Evolutionary conservation across 495 filamentous ascomycete genomes (phyloP).

Genomic region (Tuber brumale): DNA sequence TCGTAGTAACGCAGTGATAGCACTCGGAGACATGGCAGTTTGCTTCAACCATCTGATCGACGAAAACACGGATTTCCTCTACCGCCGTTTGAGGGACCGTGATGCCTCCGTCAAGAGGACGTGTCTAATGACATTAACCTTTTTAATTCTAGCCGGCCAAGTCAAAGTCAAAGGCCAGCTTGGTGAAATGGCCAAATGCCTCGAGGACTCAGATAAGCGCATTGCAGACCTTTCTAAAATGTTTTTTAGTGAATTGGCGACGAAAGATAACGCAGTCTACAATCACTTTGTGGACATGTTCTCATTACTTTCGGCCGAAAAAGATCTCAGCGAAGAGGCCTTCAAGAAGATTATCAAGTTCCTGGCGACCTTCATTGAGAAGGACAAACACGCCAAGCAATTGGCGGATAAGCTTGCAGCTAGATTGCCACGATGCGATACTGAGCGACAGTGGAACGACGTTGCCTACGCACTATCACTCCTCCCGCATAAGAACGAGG

Average conservation of each 20-base stretch:
- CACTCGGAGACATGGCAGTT: slow-evolving; percentile 96
- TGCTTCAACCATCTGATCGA: slow-evolving; percentile 99
- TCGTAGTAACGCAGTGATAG: slow-evolving; percentile 91
- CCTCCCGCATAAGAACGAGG: slow-evolving; percentile 95
- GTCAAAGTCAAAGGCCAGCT: slow-evolving; percentile 99
- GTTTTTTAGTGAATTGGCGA: slow-evolving; percentile 97
- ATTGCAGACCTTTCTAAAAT: slow-evolving; percentile 90
- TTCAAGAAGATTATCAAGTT: slow-evolving; percentile 85
- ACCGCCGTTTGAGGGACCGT: slow-evolving; percentile 80
- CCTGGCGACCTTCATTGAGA: slow-evolving; percentile 90
- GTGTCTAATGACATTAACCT: slow-evolving; percentile 97
- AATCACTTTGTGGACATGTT: slow-evolving; percentile 99
- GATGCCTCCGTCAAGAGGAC: slow-evolving; percentile 91
- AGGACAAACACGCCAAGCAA: slow-evolving; percentile 98
- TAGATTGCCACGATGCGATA: slow-evolving; percentile 76
- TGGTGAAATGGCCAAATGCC: slow-evolving; percentile 97
- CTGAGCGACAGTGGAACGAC: slow-evolving; percentile 93
- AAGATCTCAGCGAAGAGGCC: slow-evolving; percentile 71
- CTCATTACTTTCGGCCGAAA: slow-evolving; percentile 76
- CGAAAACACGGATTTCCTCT: slow-evolving; percentile 97
- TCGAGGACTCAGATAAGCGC: slow-evolving; percentile 88
- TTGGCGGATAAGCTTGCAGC: slow-evolving; percentile 89
- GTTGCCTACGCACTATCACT: slow-evolving; percentile 84
- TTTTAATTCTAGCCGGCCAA: slow-evolving; percentile 92
- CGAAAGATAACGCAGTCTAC: slow-evolving; percentile 98